A percentile compares a stretch with the other conserved stretches of the same genome.
Evolutionary conservation across 768 basidiomycete species (phyloP).

Genomic region (Leccinellum luteum): DNA sequence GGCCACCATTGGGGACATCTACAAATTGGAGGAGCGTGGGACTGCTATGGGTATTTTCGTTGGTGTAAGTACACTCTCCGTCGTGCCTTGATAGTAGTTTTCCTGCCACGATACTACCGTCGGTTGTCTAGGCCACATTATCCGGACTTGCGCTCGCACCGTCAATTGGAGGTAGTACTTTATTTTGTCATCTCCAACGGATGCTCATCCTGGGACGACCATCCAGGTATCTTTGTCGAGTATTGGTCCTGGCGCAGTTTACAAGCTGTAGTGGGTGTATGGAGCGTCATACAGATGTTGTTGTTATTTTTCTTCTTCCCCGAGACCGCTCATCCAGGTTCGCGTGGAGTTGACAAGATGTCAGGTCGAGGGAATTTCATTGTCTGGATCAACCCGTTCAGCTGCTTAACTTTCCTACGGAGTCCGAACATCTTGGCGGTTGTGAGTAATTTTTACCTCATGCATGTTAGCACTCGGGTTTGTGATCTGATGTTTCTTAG

Average conservation of each 20-base stretch:
- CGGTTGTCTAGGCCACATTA: constrained; percentile 39
- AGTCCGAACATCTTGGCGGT: constrained; percentile 58
- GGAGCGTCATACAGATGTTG: constrained; percentile 39
- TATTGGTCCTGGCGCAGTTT: constrained; percentile 67
- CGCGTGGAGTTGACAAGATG: constrained; percentile 51
- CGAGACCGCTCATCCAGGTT: constrained; percentile 64
- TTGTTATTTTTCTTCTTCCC: constrained; percentile 50
- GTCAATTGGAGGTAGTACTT: constrained; percentile 45
- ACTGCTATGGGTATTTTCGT: constrained; percentile 60
- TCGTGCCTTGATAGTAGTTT: background rate
- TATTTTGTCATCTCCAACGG: background rate
- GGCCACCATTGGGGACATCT: constrained; percentile 66
- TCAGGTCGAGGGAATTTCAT: constrained; percentile 21
- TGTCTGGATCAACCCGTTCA: constrained; percentile 60
- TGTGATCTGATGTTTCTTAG: constrained; percentile 26
- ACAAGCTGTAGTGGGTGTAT: constrained; percentile 45
- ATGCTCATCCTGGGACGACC: background rate
- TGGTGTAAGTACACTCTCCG: constrained; percentile 35
- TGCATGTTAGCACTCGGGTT: no score
- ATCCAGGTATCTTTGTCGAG: constrained; percentile 46
- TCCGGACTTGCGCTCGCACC: constrained; percentile 65
- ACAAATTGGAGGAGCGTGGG: constrained; percentile 59
- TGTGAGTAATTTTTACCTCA: constrained; percentile 43
- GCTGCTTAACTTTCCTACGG: constrained; percentile 46
- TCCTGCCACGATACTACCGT: background rate